Percentiles rank a stretch among this genome's conserved stretches.
Conservation (phyloP, 768 basidiomycete species). For the Mrakia hoshinonis region DNA sequence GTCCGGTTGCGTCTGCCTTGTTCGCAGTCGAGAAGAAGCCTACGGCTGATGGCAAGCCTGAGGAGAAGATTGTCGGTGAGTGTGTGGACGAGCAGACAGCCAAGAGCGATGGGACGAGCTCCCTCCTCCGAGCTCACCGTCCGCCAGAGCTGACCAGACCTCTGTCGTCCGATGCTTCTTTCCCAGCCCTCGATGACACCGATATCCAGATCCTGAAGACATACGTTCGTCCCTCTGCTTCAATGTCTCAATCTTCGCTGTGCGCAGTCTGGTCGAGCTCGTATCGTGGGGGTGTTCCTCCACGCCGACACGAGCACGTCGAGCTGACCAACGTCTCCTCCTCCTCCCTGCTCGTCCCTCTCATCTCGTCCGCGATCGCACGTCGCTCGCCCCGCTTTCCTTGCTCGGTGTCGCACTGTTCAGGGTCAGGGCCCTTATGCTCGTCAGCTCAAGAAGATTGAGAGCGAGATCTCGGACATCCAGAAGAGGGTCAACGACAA, state of each 20-base stretch:
- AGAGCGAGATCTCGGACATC: constrained; percentile 85
- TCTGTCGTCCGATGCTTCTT: constrained; percentile 25
- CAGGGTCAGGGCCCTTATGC: constrained; percentile 99
- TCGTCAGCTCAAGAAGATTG: constrained; percentile 71
- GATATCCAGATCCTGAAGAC: constrained; percentile 99
- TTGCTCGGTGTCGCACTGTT: neutral
- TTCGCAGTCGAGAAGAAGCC: constrained; percentile 69
- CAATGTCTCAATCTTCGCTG: neutral
- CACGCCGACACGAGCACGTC: constrained; percentile 9
- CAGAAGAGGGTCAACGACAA: constrained; percentile 97
- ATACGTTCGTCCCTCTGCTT: constrained; percentile 53
- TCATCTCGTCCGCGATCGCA: neutral
- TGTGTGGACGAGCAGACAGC: constrained; percentile 22
- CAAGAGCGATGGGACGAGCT: neutral
- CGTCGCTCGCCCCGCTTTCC: too few species aligned
- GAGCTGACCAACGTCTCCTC: constrained; percentile 1
- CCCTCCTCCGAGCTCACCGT: neutral
- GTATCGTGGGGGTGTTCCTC: neutral
- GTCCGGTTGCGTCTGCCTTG: neutral
- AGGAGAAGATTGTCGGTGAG: constrained; percentile 84
- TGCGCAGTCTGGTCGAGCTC: neutral
- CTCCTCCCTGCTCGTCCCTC: constrained; percentile 33
- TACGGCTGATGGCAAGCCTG: constrained; percentile 62
- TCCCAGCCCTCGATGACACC: constrained; percentile 81
- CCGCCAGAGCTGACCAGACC: neutral